Base-by-base conservation (phyloP, 2,329 filamentous ascomycete genomes). In the Zasmidium citrigriseum region DNA sequence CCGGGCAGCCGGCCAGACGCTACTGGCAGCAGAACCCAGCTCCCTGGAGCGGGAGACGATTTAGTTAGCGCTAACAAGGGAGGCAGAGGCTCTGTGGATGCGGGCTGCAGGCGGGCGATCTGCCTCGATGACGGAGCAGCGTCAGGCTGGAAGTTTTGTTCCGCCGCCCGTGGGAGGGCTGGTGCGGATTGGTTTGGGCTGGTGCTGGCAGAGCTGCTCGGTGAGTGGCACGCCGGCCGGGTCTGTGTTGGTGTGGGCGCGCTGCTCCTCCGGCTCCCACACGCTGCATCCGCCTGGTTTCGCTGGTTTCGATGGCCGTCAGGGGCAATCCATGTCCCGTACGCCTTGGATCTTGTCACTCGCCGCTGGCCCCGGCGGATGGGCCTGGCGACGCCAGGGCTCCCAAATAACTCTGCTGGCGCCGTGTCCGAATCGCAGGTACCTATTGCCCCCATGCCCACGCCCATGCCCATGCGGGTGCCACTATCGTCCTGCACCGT, bases 221-320 rank as follows among this genome's bases (percentile, higher is more conserved):
- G 48, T 24, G 47, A 24, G n/a, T n/a, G n/a, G n/a, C n/a, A 50
- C 54, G 54, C 29, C 50, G 44, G 23, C 18, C n/a, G n/a, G n/a
- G n/a, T n/a, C n/a, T n/a, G n/a, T n/a, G n/a, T n/a, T n/a, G n/a
- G n/a, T n/a, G n/a, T n/a, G n/a, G n/a, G n/a, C n/a, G n/a, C n/a
- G n/a, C n/a, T n/a, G n/a, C n/a, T n/a, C n/a, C n/a, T n/a, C n/a
- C 61, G 56, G 61, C 56, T 48, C 59, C 57, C 54, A 58, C 29
- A 58, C 51, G 52, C 25, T 59, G 61, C 61, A 64, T 64, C 57
- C 59, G 59, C 48, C 46, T 51, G 22, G 24, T 49, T 22, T 25
- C 25, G 47, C 11, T 46, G 48, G n/a, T 49, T 22, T 25, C 25
- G 47, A 46, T 47, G 23, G 22, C 27, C 46, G 27, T 55, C 57